Evolutionary conservation across 805 yeast genomes (phyloP).

Genomic region (Jamesozyma gamospora): DNA sequence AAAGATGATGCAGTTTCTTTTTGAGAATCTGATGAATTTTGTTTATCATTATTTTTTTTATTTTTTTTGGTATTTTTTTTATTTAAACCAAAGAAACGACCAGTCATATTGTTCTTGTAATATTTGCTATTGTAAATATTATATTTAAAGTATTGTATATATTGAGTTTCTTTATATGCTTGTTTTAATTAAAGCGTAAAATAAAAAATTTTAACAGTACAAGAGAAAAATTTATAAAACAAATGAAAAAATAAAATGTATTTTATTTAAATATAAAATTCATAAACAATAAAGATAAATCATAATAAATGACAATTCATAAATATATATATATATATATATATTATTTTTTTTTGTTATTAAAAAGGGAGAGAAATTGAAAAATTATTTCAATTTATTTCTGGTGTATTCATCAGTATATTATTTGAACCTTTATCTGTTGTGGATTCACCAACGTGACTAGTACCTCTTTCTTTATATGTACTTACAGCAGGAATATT

Average conservation of each 20-base stretch:
- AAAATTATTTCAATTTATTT: conserved; percentile 3
- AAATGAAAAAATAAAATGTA: too few species aligned
- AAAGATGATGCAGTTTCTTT: neutral
- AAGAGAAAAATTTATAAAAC: too few species aligned
- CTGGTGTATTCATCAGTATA: conserved; percentile 13
- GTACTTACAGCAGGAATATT: conserved; percentile 97
- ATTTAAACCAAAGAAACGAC: conserved; percentile 1
- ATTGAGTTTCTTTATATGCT: too few species aligned
- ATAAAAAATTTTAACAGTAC: too few species aligned
- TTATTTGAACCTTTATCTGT: conserved; percentile 7
- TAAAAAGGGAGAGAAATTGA: neutral
- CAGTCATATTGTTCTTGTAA: neutral
- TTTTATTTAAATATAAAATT: too few species aligned
- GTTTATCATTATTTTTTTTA: neutral
- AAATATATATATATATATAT: neutral
- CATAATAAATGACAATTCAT: too few species aligned
- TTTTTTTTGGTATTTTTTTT: neutral
- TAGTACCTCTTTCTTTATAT: conserved; percentile 87
- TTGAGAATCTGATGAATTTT: conserved; percentile 1
- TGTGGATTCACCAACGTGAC: conserved; percentile 34
- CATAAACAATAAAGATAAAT: too few species aligned
- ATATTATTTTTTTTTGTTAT: neutral
- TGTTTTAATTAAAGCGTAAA: too few species aligned
- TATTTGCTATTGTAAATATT: too few species aligned
- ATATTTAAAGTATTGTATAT: too few species aligned